A percentile compares a stretch with the other conserved stretches of the same genome.
phyloP scores from a whole-genome alignment of 2,329 filamentous ascomycete species.

The Cladosporium sp. region DNA sequence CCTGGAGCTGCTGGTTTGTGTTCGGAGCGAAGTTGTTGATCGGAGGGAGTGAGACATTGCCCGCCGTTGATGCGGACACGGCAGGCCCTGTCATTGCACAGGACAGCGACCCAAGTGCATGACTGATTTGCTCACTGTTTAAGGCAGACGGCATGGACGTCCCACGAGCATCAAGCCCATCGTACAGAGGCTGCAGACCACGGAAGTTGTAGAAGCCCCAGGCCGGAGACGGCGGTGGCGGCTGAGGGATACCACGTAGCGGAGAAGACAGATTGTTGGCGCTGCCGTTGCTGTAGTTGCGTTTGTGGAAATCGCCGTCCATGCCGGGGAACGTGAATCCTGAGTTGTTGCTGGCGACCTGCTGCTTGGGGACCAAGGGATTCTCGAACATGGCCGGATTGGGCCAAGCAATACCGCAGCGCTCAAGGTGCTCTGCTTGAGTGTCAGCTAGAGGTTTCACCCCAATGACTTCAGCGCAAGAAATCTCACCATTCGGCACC shows the following conservation, averaged over 20 bases:
- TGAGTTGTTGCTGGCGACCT: not conserved
- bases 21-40: not conserved
- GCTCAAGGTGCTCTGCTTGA: conserved; percentile 64
- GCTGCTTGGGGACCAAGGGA: conserved; percentile 18
- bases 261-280: not conserved
- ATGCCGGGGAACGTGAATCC: not conserved
- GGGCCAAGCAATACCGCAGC: conserved; percentile 74
- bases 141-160: not conserved
- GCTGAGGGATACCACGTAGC: conserved; percentile 11
- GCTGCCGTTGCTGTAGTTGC: conserved; percentile 17
- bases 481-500: conserved; percentile 63
- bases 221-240: conserved; percentile 20
- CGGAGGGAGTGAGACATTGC: not conserved
- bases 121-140: not conserved
- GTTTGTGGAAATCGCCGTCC: conserved; percentile 6
- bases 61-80: not conserved
- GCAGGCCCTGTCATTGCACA: not conserved
- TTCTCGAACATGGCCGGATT: conserved; percentile 55
- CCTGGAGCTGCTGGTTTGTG: not conserved
- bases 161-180: not conserved
- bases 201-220: conserved; percentile 8
- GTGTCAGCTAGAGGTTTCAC: conserved; percentile 10
- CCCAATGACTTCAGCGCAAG: not conserved
- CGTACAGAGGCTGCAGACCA: not conserved
- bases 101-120: not conserved